phyloP scores from a whole-genome alignment of 2,329 filamentous ascomycete genomes.

The Venturia nashicola region DNA sequence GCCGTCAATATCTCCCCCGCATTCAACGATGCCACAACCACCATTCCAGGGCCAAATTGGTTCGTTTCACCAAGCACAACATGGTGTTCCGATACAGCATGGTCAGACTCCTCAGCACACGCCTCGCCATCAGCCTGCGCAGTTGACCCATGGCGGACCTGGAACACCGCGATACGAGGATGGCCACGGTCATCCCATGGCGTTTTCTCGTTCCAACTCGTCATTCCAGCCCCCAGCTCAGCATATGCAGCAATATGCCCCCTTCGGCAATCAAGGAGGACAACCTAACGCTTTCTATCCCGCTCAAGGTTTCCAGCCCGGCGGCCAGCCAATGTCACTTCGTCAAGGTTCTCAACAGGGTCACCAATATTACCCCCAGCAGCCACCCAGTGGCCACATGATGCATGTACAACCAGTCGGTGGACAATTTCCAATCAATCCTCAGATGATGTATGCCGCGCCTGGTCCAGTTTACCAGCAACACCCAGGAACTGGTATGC shows the following conservation, averaged over 20 bases:
- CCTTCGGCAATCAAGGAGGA: slow-evolving; percentile 56
- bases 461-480: slow-evolving; percentile 55
- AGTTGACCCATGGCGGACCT: slow-evolving; percentile 54
- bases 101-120: slow-evolving; percentile 64
- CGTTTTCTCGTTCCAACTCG: slow-evolving; percentile 70
- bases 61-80: slow-evolving; percentile 56
- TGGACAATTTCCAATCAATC: slow-evolving; percentile 45
- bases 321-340: slow-evolving; percentile 53
- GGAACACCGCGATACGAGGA: slow-evolving; percentile 61
- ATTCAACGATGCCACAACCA: slow-evolving; percentile 48
- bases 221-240: slow-evolving; percentile 73
- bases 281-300: slow-evolving; percentile 35
- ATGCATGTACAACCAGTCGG: slow-evolving; percentile 67
- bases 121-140: slow-evolving; percentile 63
- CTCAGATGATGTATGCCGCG: slow-evolving; percentile 73
- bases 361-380: slow-evolving; percentile 21
- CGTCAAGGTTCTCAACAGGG: slow-evolving; percentile 57
- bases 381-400: slow-evolving; percentile 34
- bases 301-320: slow-evolving; percentile 57
- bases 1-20: slow-evolving; percentile 48
- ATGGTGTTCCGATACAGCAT: slow-evolving; percentile 35
- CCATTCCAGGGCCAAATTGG: slow-evolving; percentile 68
- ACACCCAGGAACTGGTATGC: slow-evolving; percentile 32
- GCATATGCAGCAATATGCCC: slow-evolving; percentile 56
- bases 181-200: slow-evolving; percentile 61